These are phyloP conservation scores for Phaeophleospora eucalypticola DNA, from an alignment of 2,329 filamentous ascomycete genomes.

Conservation along the genomic window DNA sequence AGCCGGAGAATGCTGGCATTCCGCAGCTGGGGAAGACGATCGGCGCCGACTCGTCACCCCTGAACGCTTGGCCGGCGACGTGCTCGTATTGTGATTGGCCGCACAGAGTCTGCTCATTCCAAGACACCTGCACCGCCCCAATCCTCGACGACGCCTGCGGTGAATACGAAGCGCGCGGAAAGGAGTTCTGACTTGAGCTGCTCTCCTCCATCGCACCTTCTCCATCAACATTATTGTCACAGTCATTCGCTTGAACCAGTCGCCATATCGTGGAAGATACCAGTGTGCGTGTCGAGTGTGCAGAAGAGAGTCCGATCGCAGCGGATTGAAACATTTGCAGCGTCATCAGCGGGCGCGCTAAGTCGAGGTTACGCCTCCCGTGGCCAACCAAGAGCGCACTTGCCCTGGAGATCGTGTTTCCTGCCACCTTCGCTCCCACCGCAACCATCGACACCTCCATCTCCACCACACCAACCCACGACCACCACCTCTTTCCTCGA, in stretches of 20 bases:
- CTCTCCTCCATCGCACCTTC: no score
- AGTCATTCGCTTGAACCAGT: no score
- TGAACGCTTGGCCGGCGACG: not conserved
- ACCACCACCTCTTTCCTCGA: not conserved
- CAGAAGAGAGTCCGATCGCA: no score
- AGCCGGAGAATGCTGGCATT: no score
- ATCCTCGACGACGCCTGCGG: not conserved
- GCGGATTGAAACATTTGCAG: not conserved
- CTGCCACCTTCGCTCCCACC: no score
- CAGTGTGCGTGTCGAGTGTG: no score
- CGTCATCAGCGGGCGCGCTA: not conserved
- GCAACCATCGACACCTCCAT: not conserved
- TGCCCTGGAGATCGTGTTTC: not conserved
- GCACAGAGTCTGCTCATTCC: no score
- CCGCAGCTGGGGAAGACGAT: not conserved
- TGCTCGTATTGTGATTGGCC: no score
- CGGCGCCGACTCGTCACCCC: not conserved
- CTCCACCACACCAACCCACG: slow-evolving; percentile 1
- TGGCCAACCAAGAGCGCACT: not conserved
- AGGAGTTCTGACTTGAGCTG: no score
- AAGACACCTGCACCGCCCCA: not conserved
- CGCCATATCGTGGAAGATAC: no score
- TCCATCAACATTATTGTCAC: no score
- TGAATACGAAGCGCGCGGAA: not conserved
- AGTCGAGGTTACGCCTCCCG: not conserved